phyloP scores from a whole-genome alignment of 768 basidiomycete species.

The Cantharellus anzutake region DNA sequence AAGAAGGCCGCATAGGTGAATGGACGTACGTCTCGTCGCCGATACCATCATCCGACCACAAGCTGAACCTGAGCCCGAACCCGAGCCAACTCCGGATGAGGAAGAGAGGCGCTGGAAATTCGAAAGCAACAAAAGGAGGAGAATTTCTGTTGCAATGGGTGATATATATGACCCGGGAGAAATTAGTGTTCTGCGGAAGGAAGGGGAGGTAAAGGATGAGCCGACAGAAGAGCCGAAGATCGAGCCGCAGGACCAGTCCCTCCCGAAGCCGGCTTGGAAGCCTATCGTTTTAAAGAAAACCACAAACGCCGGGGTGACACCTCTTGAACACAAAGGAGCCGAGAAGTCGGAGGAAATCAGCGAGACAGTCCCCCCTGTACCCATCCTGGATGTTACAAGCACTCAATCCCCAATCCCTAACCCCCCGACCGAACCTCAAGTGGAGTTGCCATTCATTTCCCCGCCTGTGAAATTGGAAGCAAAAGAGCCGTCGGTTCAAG shows the following conservation, averaged over 20 bases:
- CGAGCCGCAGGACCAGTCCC: background rate
- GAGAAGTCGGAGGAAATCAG: background rate
- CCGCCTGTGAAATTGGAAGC: background rate
- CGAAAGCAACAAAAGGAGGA: constrained; percentile 52
- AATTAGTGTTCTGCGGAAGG: constrained; percentile 35
- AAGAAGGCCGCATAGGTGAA: constrained; percentile 53
- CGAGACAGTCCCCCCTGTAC: background rate
- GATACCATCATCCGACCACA: constrained; percentile 9
- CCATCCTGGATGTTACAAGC: too few species aligned
- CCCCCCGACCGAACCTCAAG: background rate
- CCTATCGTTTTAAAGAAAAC: background rate
- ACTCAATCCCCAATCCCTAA: too few species aligned
- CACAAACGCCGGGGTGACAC: background rate
- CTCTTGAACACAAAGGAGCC: background rate
- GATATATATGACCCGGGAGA: constrained; percentile 68
- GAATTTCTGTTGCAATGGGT: constrained; percentile 37
- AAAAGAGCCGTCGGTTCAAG: background rate
- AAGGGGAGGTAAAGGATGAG: constrained; percentile 19
- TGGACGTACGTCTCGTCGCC: constrained; percentile 48
- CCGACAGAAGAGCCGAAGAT: background rate
- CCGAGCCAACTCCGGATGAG: constrained; percentile 10
- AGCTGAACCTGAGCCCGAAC: constrained; percentile 11
- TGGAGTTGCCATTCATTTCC: background rate
- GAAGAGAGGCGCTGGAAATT: constrained; percentile 20
- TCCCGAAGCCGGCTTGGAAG: background rate